Percentiles rank a stretch among this genome's conserved stretches.
These are phyloP conservation scores for Phaeotremella fagi DNA, from an alignment of 768 basidiomycete species.

Conservation along the genomic window DNA sequence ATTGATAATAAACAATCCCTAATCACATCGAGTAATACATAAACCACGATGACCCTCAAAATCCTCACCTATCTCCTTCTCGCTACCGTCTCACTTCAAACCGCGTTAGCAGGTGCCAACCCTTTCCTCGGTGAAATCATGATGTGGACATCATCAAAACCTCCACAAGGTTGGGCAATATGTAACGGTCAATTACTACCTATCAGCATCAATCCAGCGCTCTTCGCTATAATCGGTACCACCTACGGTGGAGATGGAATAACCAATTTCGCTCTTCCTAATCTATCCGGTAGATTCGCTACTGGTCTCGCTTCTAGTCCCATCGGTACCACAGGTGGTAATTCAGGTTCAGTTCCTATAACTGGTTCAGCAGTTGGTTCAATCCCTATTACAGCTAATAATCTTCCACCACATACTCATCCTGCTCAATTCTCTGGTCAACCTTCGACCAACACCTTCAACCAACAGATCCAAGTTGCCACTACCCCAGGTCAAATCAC, in stretches of 20 bases:
- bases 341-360: background rate
- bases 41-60: background rate
- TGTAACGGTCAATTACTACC: conserved; percentile 1
- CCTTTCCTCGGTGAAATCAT: background rate
- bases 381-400: background rate
- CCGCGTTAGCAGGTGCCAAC: background rate
- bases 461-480: background rate
- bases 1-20: no score
- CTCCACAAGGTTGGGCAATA: background rate
- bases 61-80: background rate
- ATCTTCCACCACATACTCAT: background rate
- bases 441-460: background rate
- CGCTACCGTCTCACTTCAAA: background rate
- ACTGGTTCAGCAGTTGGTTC: no score
- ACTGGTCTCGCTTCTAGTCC: background rate
- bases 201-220: background rate
- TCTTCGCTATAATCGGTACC: background rate
- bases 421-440: background rate
- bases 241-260: conserved; percentile 2
- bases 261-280: background rate
- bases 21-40: no score
- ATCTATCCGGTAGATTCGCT: background rate
- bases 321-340: background rate
- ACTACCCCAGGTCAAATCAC: background rate
- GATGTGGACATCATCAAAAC: background rate